A percentile compares a stretch with the other conserved stretches of the same genome.
phyloP scores from a whole-genome alignment of 257 asterid species.

The Salvia miltiorrhiza region DNA sequence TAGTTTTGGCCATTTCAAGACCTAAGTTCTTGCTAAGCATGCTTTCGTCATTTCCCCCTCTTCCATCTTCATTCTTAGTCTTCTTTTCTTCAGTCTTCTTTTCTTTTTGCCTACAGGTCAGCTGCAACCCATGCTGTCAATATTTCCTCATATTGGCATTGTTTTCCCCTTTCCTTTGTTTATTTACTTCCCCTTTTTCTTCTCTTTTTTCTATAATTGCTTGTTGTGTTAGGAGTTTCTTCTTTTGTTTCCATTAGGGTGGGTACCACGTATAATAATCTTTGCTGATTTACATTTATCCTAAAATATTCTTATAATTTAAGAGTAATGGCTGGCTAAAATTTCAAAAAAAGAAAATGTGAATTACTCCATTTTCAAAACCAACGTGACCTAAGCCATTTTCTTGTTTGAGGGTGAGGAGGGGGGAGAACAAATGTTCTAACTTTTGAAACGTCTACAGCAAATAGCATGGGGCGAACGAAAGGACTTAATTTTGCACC shows the following conservation, averaged over 20 bases:
- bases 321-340: conserved; percentile 4
- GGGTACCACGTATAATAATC: background rate
- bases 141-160: background rate
- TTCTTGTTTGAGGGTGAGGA: background rate
- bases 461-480: background rate
- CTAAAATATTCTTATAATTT: background rate
- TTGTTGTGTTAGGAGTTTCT: background rate
- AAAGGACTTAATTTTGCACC: background rate
- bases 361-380: background rate
- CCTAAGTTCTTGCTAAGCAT: background rate
- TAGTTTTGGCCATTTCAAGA: background rate
- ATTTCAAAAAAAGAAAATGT: background rate
- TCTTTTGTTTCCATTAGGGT: background rate
- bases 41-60: background rate
- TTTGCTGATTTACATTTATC: background rate
- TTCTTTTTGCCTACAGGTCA: background rate
- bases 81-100: background rate
- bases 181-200: background rate
- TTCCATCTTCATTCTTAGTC: background rate
- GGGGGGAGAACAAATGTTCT: background rate
- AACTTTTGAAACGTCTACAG: background rate
- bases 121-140: background rate
- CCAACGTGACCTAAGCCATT: background rate
- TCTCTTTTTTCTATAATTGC: background rate
- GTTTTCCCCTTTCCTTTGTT: background rate